Conservation (phyloP, 2,329 filamentous ascomycete species). For the Nothophaeocryptopus gaeumannii region DNA sequence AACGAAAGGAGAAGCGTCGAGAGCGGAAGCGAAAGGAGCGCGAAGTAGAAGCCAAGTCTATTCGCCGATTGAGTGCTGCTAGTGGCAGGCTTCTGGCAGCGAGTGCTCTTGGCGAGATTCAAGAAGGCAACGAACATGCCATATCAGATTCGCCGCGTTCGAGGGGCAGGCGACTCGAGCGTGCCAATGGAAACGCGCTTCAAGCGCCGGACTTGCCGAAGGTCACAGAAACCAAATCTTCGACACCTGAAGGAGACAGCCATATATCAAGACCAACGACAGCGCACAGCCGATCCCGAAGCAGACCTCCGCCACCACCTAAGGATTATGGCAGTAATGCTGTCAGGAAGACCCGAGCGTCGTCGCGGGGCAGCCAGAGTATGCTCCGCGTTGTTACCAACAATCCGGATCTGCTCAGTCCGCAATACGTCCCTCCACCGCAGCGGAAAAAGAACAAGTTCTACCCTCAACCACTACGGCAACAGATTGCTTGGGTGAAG, state of each 20-base stretch:
- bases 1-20: slow-evolving; percentile 74
- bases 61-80: slow-evolving; percentile 80
- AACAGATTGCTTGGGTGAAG: slow-evolving; percentile 65
- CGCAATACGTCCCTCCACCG: slow-evolving; percentile 46
- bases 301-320: slow-evolving; percentile 76
- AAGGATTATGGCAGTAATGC: slow-evolving; percentile 66
- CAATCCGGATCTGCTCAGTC: slow-evolving; percentile 59
- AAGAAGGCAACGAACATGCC: slow-evolving; percentile 63
- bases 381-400: slow-evolving; percentile 80
- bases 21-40: slow-evolving; percentile 82
- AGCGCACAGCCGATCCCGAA: slow-evolving; percentile 67
- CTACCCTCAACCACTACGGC: slow-evolving; percentile 62
- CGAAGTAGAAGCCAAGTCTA: slow-evolving; percentile 74
- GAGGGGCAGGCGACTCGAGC: slow-evolving; percentile 73
- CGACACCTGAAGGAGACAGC: slow-evolving; percentile 39
- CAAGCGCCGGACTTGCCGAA: slow-evolving; percentile 72
- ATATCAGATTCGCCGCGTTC: slow-evolving; percentile 60
- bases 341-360: slow-evolving; percentile 51
- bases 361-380: slow-evolving; percentile 59
- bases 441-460: slow-evolving; percentile 52
- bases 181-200: slow-evolving; percentile 39
- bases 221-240: slow-evolving; percentile 62
- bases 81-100: slow-evolving; percentile 82
- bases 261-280: slow-evolving; percentile 53
- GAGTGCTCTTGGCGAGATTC: slow-evolving; percentile 67